Conservation (phyloP, 2,329 filamentous ascomycete species). For the Sclerotinia subarctica region DNA sequence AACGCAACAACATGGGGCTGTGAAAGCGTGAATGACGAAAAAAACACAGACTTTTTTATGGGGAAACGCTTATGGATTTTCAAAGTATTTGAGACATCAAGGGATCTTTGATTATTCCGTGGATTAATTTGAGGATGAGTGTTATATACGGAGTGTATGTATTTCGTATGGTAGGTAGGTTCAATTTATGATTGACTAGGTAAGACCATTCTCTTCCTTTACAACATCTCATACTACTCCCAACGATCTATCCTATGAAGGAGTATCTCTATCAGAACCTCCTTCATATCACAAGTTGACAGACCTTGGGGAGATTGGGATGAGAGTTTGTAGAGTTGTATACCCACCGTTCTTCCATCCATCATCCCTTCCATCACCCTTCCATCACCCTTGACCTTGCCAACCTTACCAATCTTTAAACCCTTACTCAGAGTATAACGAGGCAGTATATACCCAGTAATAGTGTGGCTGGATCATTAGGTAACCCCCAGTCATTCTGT, state of each 20-base stretch:
- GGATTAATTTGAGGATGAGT: neutral
- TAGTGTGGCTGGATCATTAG: neutral
- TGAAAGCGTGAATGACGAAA: constrained; percentile 3
- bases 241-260: neutral
- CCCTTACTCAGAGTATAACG: too few relatives aligned
- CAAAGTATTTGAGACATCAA: neutral
- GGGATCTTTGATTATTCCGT: neutral
- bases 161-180: neutral
- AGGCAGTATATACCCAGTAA: neutral
- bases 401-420: neutral
- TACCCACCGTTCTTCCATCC: neutral
- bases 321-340: too few relatives aligned
- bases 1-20: neutral
- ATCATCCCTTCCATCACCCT: neutral
- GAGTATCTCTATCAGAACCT: neutral
- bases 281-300: neutral
- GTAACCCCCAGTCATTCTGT: neutral
- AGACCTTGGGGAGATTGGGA: too few relatives aligned
- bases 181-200: neutral
- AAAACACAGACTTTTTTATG: constrained; percentile 1
- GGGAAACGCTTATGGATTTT: neutral
- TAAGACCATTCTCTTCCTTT: neutral
- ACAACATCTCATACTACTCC: neutral
- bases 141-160: too few relatives aligned
- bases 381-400: neutral